Conservation (phyloP, 1,284 basidiomycete genomes). For the Chiua sp. region DNA sequence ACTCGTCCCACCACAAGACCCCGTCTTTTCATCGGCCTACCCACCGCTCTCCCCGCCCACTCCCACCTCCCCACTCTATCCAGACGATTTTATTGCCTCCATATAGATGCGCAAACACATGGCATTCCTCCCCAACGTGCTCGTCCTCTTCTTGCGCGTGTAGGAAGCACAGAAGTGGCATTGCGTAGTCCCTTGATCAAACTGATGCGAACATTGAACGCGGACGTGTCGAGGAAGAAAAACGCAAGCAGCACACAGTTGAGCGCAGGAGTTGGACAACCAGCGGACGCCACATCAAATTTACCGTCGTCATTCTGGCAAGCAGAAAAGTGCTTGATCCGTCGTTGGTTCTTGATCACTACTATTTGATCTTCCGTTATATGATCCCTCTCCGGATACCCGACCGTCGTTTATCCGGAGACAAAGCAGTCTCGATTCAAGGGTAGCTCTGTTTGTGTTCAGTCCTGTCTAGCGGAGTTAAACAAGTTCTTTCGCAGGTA, state of each 20-base stretch:
- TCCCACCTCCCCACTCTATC: slow-evolving; percentile 82
- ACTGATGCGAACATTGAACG: slow-evolving; percentile 57
- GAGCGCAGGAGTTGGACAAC: slow-evolving; percentile 80
- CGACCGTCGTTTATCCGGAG: too few relatives aligned
- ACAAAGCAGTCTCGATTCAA: too few relatives aligned
- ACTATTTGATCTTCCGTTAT: slow-evolving; percentile 45
- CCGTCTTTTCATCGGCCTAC: too few relatives aligned
- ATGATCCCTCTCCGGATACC: too few relatives aligned
- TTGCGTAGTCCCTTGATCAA: slow-evolving; percentile 58
- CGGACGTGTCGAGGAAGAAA: slow-evolving; percentile 72
- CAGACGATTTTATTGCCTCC: slow-evolving; percentile 95
- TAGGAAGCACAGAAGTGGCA: slow-evolving; percentile 62
- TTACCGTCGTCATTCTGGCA: background rate
- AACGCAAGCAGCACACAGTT: slow-evolving; percentile 71
- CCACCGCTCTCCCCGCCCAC: slow-evolving; percentile 44
- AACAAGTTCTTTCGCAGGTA: too few relatives aligned
- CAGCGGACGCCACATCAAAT: slow-evolving; percentile 32
- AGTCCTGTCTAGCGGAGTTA: too few relatives aligned
- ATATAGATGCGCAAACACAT: slow-evolving; percentile 98
- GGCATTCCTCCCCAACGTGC: slow-evolving; percentile 88
- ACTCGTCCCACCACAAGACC: too few relatives aligned
- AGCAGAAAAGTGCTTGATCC: background rate
- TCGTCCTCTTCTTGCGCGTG: slow-evolving; percentile 87
- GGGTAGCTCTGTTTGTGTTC: too few relatives aligned
- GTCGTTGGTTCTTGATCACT: background rate